A percentile compares a stretch with the other conserved stretches of the same genome.
phyloP scores from a whole-genome alignment of 129 eudicot species.

The Pittosporum tobira region DNA sequence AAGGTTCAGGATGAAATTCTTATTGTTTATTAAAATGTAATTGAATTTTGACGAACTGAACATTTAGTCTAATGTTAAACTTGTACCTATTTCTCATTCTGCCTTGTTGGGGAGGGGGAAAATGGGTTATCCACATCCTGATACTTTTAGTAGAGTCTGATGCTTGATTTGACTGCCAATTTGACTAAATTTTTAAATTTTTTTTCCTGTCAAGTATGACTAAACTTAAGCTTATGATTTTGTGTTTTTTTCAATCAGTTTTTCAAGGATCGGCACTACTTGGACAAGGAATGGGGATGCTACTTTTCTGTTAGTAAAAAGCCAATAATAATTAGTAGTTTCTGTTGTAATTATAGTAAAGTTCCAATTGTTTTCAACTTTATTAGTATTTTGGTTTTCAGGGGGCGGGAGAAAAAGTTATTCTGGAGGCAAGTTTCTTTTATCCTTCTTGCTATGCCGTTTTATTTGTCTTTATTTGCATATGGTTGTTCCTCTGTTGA shows the following conservation, averaged over 20 bases:
- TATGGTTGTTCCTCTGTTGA: not conserved
- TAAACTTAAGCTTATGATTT: slow-evolving; percentile 7
- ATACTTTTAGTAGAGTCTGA: not conserved
- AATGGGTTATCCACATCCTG: not conserved
- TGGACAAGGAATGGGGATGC: slow-evolving; percentile 98
- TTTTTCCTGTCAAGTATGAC: no score
- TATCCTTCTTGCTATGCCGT: slow-evolving; percentile 3
- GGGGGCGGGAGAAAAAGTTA: slow-evolving; percentile 59
- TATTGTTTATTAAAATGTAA: not conserved
- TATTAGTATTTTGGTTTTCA: slow-evolving; percentile 21
- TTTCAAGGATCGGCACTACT: slow-evolving; percentile 92
- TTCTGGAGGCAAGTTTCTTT: slow-evolving; percentile 56
- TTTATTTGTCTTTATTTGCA: not conserved
- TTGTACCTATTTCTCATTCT: not conserved
- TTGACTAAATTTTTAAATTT: no score
- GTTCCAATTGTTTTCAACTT: not conserved
- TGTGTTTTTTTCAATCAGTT: slow-evolving; percentile 43
- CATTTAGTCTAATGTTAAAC: slow-evolving; percentile 2
- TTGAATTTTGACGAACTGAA: not conserved
- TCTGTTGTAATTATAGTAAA: not conserved
- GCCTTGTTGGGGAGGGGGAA: not conserved
- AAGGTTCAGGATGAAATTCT: no score
- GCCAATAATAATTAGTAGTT: not conserved
- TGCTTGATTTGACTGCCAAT: not conserved
- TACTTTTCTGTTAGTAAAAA: slow-evolving; percentile 71